A percentile compares a stretch with the other conserved stretches of the same genome.
Evolutionary conservation across 2,329 filamentous ascomycete genomes (phyloP).

Genomic region (Xylariaceae sp.): DNA sequence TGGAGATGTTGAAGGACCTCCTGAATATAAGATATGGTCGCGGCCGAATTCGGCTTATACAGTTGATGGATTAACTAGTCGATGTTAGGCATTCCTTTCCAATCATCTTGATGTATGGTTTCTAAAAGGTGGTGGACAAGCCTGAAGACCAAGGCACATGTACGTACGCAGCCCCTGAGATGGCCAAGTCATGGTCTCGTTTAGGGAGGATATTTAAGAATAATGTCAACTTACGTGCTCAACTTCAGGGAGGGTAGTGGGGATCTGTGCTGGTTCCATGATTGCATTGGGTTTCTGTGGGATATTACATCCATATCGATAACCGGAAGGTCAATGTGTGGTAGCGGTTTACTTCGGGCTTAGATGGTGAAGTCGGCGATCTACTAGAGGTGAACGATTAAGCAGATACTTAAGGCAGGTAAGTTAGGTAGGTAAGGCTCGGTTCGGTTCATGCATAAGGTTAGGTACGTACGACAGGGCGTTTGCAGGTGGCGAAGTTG

Average conservation of each 20-base stretch:
- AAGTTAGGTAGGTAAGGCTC: too few relatives aligned
- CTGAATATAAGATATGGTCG: slow-evolving; percentile 59
- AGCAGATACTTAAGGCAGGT: too few relatives aligned
- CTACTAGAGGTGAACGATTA: not conserved
- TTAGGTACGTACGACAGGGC: not conserved
- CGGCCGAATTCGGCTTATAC: slow-evolving; percentile 55
- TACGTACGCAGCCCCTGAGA: not conserved
- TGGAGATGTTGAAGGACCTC: slow-evolving; percentile 79
- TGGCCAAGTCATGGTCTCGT: not conserved
- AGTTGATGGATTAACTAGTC: slow-evolving; percentile 53
- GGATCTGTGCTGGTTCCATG: slow-evolving; percentile 32
- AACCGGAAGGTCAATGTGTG: slow-evolving; percentile 2
- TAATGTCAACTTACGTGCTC: slow-evolving; percentile 28
- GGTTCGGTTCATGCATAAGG: not conserved
- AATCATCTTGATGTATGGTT: not conserved
- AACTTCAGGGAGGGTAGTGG: slow-evolving; percentile 33
- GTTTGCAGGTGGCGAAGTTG: not conserved
- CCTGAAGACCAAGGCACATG: not conserved
- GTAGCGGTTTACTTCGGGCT: not conserved
- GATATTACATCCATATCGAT: slow-evolving; percentile 30
- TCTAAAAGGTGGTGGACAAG: not conserved
- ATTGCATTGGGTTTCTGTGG: slow-evolving; percentile 16
- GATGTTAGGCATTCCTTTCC: slow-evolving; percentile 1
- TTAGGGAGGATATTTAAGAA: not conserved
- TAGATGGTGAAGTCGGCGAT: not conserved